A percentile compares a stretch with the other conserved stretches of the same genome.
phyloP scores from a whole-genome alignment of 768 basidiomycete species.

The Cubamyces lactineus region DNA sequence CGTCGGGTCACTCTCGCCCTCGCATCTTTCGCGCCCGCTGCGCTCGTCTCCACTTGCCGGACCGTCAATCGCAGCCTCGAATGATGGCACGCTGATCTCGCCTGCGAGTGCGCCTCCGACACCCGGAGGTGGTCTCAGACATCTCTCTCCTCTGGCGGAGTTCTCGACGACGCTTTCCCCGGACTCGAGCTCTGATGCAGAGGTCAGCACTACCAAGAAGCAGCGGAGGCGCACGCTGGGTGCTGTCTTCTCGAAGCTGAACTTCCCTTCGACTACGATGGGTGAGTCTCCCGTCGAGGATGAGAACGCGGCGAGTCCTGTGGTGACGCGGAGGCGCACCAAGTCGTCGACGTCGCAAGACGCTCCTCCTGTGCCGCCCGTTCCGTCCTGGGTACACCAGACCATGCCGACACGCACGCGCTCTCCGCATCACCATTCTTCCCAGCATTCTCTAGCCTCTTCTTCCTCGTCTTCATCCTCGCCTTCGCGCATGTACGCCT shows the following conservation, averaged over 20 bases:
- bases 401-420: conserved; percentile 1
- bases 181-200: background rate
- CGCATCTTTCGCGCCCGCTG: conserved; percentile 28
- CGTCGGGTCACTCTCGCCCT: conserved; percentile 15
- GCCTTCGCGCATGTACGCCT: background rate
- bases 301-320: background rate
- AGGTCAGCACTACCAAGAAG: conserved; percentile 1
- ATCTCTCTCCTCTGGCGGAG: conserved; percentile 14
- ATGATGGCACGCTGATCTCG: conserved; percentile 16
- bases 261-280: conserved; percentile 7
- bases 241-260: conserved; percentile 17
- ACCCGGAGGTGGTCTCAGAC: conserved; percentile 3
- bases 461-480: conserved; percentile 1
- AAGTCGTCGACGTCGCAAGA: conserved; percentile 9
- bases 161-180: conserved; percentile 5
- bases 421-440: background rate
- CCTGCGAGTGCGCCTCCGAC: conserved; percentile 19
- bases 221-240: conserved; percentile 18
- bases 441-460: background rate
- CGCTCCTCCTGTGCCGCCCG: conserved; percentile 17
- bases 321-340: conserved; percentile 9
- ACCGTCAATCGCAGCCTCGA: conserved; percentile 27
- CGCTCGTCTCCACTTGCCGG: conserved; percentile 36
- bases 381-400: conserved; percentile 13
- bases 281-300: background rate